Evolutionary conservation across 164 flowering plant genomes (phyloP).

Genomic region (Aristolochia fimbriata): DNA sequence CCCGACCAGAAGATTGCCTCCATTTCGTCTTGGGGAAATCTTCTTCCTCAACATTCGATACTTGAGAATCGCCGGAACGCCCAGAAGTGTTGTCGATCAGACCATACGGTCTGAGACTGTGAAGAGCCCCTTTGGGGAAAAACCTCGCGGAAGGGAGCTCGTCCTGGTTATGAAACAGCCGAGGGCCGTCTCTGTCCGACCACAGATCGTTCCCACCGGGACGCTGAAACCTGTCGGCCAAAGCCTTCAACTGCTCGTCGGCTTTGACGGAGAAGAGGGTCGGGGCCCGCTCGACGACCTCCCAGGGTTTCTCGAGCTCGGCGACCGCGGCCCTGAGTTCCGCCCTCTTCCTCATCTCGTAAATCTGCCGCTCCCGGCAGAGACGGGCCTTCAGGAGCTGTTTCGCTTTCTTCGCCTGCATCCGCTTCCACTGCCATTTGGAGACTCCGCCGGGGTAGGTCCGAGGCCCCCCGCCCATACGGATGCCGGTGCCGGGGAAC

Average conservation of each 20-base stretch:
- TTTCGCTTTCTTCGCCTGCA: constrained; percentile 75
- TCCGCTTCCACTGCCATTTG: constrained; percentile 93
- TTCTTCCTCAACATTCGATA: constrained; percentile 1
- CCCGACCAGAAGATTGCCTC: neutral
- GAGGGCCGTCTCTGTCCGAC: constrained; percentile 79
- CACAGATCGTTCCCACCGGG: constrained; percentile 86
- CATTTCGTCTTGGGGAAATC: neutral
- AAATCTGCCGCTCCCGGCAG: constrained; percentile 70
- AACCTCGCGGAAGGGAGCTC: constrained; percentile 61
- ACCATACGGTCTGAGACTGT: constrained; percentile 58
- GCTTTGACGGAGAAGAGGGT: constrained; percentile 58
- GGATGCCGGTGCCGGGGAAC: constrained; percentile 23
- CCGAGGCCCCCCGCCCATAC: constrained; percentile 88
- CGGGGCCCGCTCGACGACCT: constrained; percentile 54
- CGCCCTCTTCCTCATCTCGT: constrained; percentile 87
- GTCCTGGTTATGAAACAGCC: constrained; percentile 41
- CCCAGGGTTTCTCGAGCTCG: constrained; percentile 94
- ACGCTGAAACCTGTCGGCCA: constrained; percentile 77
- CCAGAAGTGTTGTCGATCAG: neutral
- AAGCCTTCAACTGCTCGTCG: constrained; percentile 73
- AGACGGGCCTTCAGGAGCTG: constrained; percentile 82
- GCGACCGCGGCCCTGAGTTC: constrained; percentile 77
- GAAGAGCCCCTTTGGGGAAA: constrained; percentile 87
- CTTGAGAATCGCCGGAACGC: too few species aligned
- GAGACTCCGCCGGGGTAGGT: constrained; percentile 91